Evolutionary conservation across 1,284 basidiomycete species (phyloP).

Genomic region (Boletus sp.): DNA sequence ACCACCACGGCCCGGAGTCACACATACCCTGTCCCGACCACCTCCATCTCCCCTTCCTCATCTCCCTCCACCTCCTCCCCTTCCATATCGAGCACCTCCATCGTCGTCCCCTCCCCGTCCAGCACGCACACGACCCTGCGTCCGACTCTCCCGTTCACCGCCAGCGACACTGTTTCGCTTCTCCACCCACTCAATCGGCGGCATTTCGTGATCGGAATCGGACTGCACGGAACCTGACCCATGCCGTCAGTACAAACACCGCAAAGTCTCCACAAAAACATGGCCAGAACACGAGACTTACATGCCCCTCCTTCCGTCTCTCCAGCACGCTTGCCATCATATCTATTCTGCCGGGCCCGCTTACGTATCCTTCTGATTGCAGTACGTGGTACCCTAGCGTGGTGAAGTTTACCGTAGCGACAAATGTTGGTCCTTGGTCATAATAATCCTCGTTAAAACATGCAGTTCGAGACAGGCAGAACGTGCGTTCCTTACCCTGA

Average conservation of each 20-base stretch:
- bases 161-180: conserved; percentile 51
- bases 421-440: conserved; percentile 44
- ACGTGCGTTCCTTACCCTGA: conserved; percentile 43
- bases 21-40: conserved; percentile 30
- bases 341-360: conserved; percentile 52
- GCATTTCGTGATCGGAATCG: conserved; percentile 53
- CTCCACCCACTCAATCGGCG: conserved; percentile 51
- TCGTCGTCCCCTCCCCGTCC: conserved; percentile 51
- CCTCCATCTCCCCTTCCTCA: conserved; percentile 31
- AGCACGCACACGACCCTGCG: conserved; percentile 72
- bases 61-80: conserved; percentile 48
- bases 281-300: conserved; percentile 37
- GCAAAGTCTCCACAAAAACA: conserved; percentile 32
- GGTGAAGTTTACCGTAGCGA: conserved; percentile 57
- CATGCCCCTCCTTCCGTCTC: conserved; percentile 52
- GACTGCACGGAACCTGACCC: conserved; percentile 44
- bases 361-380: conserved; percentile 47
- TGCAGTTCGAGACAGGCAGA: conserved; percentile 19
- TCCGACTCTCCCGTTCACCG: conserved; percentile 69
- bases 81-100: conserved; percentile 78
- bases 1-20: conserved; percentile 22
- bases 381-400: conserved; percentile 55
- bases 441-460: conserved; percentile 30
- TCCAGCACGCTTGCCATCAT: conserved; percentile 54
- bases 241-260: conserved; percentile 34